Conservation (phyloP, 2,329 filamentous ascomycete species). For the Botrytis galanthina region DNA sequence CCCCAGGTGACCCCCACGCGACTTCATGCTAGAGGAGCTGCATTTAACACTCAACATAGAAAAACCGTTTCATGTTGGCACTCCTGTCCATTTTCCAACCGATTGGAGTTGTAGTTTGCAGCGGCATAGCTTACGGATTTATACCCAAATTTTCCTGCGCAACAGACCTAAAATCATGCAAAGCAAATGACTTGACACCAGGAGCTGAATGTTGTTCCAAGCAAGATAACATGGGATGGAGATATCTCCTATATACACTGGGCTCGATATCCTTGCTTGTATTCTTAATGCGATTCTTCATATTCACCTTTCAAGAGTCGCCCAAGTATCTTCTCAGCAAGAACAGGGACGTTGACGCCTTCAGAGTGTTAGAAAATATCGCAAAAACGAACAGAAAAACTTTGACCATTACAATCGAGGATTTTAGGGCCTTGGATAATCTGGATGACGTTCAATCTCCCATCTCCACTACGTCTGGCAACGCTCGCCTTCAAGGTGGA, state of each 20-base stretch:
- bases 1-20: constrained; percentile 25
- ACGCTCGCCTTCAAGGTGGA: background rate
- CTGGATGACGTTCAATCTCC: background rate
- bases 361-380: constrained; percentile 53
- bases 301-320: constrained; percentile 56
- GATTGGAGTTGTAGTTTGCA: constrained; percentile 31
- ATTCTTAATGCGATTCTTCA: constrained; percentile 53
- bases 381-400: constrained; percentile 46
- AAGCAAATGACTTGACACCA: constrained; percentile 28
- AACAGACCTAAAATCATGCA: constrained; percentile 21
- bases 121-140: constrained; percentile 31
- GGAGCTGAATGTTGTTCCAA: constrained; percentile 33
- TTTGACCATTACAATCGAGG: constrained; percentile 16
- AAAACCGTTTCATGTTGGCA: constrained; percentile 32
- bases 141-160: constrained; percentile 30
- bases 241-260: constrained; percentile 55
- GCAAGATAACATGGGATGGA: constrained; percentile 56
- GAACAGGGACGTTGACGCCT: constrained; percentile 51
- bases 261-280: constrained; percentile 54
- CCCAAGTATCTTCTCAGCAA: constrained; percentile 58
- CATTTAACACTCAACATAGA: constrained; percentile 21
- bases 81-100: constrained; percentile 34
- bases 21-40: background rate
- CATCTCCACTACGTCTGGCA: background rate
- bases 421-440: constrained; percentile 8